Percentiles rank a stretch among this genome's conserved stretches.
These are phyloP conservation scores for Cercospora brassicicola DNA, from an alignment of 2,329 filamentous ascomycete genomes.

Conservation along the genomic window DNA sequence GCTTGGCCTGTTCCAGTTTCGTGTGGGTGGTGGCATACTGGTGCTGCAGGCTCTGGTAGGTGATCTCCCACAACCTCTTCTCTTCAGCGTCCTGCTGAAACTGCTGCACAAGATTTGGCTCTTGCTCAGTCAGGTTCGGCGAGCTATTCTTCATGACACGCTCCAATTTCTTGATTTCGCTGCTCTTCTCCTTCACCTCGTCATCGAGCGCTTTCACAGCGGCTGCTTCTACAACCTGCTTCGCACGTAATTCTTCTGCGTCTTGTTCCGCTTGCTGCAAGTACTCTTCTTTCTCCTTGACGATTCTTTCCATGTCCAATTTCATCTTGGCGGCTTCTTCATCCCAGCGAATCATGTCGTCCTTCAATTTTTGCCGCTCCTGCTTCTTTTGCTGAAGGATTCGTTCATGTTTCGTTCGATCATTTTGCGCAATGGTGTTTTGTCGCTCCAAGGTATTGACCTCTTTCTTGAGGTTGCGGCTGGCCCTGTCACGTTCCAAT, in stretches of 20 bases:
- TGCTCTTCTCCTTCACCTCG: slow-evolving; percentile 69
- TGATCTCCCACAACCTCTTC: slow-evolving; percentile 42
- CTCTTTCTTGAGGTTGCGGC: slow-evolving; percentile 77
- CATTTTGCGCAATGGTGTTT: slow-evolving; percentile 77
- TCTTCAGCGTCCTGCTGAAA: slow-evolving; percentile 44
- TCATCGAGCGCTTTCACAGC: slow-evolving; percentile 66
- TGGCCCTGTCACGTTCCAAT: slow-evolving; percentile 89
- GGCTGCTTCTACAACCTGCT: slow-evolving; percentile 45
- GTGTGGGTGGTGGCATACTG: slow-evolving; percentile 37
- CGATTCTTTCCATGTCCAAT: slow-evolving; percentile 47
- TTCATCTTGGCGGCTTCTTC: slow-evolving; percentile 60
- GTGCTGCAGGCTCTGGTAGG: slow-evolving; percentile 33
- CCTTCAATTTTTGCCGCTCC: slow-evolving; percentile 67
- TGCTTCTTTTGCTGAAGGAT: slow-evolving; percentile 66
- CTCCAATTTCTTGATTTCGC: slow-evolving; percentile 71
- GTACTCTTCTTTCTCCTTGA: slow-evolving; percentile 42
- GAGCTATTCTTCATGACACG: slow-evolving; percentile 61
- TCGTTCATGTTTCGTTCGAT: slow-evolving; percentile 75
- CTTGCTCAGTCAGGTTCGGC: slow-evolving; percentile 31
- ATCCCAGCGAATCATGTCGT: slow-evolving; percentile 69
- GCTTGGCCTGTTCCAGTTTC: slow-evolving; percentile 38
- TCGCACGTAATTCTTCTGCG: slow-evolving; percentile 45
- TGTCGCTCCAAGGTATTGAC: slow-evolving; percentile 76
- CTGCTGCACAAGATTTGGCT: slow-evolving; percentile 38
- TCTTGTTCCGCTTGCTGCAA: slow-evolving; percentile 41